phyloP scores from a whole-genome alignment of 2,329 filamentous ascomycete genomes.

The Aspergillus uvarum region DNA sequence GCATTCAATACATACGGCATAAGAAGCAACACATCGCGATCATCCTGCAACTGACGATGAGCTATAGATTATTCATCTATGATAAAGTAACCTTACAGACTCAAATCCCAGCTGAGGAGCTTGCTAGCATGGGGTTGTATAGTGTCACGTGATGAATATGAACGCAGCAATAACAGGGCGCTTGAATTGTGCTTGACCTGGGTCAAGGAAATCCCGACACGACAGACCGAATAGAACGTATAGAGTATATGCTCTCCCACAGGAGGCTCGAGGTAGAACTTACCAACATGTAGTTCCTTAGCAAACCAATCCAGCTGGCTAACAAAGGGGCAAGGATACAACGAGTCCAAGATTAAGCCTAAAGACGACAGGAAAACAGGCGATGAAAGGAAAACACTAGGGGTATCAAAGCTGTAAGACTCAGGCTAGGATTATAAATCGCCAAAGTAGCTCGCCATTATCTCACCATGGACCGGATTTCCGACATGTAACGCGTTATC shows the following conservation, averaged over 20 bases:
- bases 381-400: not conserved
- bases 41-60: not conserved
- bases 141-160: not conserved
- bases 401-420: constrained; percentile 1
- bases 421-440: not conserved
- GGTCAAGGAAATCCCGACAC: not conserved
- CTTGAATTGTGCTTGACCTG: not conserved
- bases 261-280: not conserved
- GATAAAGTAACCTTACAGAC: not conserved
- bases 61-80: not conserved
- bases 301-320: constrained; percentile 4
- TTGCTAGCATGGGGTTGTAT: not conserved
- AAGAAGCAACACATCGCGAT: not conserved
- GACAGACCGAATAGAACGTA: not conserved
- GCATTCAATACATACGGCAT: not conserved
- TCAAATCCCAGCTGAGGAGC: not conserved
- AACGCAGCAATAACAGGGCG: not conserved
- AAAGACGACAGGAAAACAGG: not conserved
- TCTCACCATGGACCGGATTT: not conserved
- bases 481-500: not conserved
- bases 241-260: not conserved
- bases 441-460: not conserved
- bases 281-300: not conserved
- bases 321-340: not conserved
- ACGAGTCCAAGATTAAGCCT: not conserved